Evolutionary conservation across 768 basidiomycete species (phyloP), one percentile per base, ranked within the genome.

Genomic region (Tulasnella sp.): DNA sequence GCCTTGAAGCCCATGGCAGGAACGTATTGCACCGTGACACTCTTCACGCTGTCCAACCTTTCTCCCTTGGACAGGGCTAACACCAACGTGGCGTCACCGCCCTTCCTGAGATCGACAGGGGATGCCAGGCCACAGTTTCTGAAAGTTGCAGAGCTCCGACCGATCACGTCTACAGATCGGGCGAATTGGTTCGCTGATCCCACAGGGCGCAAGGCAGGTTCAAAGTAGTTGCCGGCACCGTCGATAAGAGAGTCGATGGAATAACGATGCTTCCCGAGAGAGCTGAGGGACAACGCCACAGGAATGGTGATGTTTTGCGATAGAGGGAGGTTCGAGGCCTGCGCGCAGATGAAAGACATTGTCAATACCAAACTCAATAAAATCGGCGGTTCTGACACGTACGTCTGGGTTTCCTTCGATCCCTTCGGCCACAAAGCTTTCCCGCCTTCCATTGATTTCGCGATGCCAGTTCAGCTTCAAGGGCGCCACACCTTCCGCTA

Each of bases 161-260:
- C 88, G 75, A 97, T 86, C 75, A 98, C 91, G 19, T 90, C 86
- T 75, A 94, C 88, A 0, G 92, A 90, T 34, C 93, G 89, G 40
- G 87, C 89, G 1, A 87, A 89, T 75, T 88, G 87, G 10, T 81
- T 58, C 8, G 76, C 40, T 42, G 10, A 85, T 83, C 18, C 81
- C 40, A 44, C 81, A 10, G 52, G 77, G 80, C 40, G 83, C 84
- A 58, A 82, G 82, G 21, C 83, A 80, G 80, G 78, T 24, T 81
- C 79, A n/a, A 94, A 87, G 16, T 89, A 84, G 83, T 98, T 98
- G 21, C 94, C 95, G 75, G 93, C 86, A 19, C 91, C 90, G 83
- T 98, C 97, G n/a, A 89, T 89, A 36, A 98, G 89, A 82, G 92
- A 91, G 82, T 97, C 93, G 36, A 98, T 87, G 16, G 90, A 88